A percentile compares a stretch with the other conserved stretches of the same genome.
Evolutionary conservation across 441 rosid genomes (phyloP).

Genomic region (Syzygium syzygioides): DNA sequence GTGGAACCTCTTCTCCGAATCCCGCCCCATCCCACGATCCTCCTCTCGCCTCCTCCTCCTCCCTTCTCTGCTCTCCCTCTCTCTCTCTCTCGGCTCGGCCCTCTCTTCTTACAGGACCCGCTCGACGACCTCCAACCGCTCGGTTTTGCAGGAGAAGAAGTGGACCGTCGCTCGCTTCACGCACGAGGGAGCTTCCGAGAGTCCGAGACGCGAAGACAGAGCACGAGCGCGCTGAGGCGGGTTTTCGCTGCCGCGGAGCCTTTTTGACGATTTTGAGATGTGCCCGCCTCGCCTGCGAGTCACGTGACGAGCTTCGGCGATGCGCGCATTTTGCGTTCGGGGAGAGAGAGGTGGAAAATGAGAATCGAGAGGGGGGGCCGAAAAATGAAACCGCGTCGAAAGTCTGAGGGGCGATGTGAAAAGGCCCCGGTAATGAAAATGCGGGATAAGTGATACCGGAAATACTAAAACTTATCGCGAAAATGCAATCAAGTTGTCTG

Average conservation of each 20-base stretch:
- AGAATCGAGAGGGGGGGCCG: neutral
- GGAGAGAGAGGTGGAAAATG: neutral
- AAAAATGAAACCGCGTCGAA: neutral
- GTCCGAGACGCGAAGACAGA: neutral
- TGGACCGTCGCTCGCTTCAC: neutral
- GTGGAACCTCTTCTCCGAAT: slow-evolving; percentile 60
- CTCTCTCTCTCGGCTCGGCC: neutral
- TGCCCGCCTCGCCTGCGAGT: neutral
- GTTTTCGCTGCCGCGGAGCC: neutral
- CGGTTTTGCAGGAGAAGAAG: neutral
- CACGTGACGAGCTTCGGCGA: neutral
- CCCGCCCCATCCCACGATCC: slow-evolving; percentile 36
- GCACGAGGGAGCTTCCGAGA: neutral
- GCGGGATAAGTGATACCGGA: no score
- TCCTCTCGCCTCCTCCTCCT: neutral
- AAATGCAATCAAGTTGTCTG: neutral
- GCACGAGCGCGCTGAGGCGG: neutral
- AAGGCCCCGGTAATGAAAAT: neutral
- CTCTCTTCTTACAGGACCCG: neutral
- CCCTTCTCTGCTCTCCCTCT: slow-evolving; percentile 5
- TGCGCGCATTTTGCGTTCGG: neutral
- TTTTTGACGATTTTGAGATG: neutral
- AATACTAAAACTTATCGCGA: no score
- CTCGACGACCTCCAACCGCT: neutral
- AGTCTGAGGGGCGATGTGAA: neutral